A percentile compares a stretch with the other conserved stretches of the same genome.
Evolutionary conservation across 305 asterid genomes (phyloP).

Genomic region (Fraxinus albicans): DNA sequence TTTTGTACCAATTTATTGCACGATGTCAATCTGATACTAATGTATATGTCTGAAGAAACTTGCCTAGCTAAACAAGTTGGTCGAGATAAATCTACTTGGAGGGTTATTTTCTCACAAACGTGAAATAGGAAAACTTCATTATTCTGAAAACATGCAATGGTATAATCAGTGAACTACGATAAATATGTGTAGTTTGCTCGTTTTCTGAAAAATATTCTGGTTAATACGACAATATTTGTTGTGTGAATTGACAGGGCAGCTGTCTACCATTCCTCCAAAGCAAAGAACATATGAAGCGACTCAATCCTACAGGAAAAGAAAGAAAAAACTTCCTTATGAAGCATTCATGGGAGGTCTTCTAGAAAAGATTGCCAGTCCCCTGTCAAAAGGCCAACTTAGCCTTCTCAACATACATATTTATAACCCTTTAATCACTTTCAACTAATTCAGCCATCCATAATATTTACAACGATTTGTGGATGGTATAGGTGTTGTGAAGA

Average conservation of each 20-base stretch:
- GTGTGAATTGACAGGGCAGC: slow-evolving; percentile 75
- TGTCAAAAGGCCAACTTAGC: slow-evolving; percentile 59
- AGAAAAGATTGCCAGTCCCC: slow-evolving; percentile 71
- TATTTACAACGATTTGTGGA: slow-evolving; percentile 64
- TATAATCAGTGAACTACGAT: not conserved
- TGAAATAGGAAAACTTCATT: not conserved
- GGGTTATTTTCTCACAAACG: not conserved
- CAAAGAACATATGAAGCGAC: slow-evolving; percentile 63
- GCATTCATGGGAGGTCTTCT: slow-evolving; percentile 84
- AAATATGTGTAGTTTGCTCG: not conserved
- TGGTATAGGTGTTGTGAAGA: slow-evolving; percentile 66
- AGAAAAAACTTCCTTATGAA: slow-evolving; percentile 65
- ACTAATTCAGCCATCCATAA: slow-evolving; percentile 81
- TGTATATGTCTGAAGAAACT: not conserved
- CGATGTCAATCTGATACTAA: not conserved
- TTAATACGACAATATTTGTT: not conserved
- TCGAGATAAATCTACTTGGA: not conserved
- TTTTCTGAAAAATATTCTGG: not conserved
- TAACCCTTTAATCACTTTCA: slow-evolving; percentile 87
- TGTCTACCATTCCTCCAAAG: slow-evolving; percentile 84
- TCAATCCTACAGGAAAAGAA: slow-evolving; percentile 45
- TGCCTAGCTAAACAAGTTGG: not conserved
- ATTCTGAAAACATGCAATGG: not conserved
- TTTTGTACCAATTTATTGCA: not conserved
- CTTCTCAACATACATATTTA: slow-evolving; percentile 59